Base-by-base conservation (phyloP, 2,329 filamentous ascomycete genomes). In the Trichothecium sympodiale region DNA sequence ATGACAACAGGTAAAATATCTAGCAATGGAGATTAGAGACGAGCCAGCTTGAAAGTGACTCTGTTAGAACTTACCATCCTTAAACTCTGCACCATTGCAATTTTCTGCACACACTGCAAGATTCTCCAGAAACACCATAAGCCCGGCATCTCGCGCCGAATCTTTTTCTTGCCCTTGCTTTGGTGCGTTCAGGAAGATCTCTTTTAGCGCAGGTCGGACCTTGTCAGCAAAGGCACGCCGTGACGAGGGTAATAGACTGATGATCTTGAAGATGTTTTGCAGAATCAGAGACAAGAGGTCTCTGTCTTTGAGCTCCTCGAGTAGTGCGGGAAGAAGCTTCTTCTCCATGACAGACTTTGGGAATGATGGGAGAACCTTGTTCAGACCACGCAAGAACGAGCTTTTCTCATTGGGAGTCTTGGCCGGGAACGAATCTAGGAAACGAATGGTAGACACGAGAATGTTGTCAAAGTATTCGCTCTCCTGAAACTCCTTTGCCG, bases 381-480 rank as follows among this genome's bases (percentile, higher is more conserved):
- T 79, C 8, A 98, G 65, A 0, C 91, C 91, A 37, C 86, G 77
- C 71, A 98, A 75, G 54, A 98, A 98, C 39, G 87, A 80, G 6
- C 81, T 72, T 55, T 98, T 98, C 52, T 98, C 91, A 42, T 77
- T 83, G 0, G 84, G 72, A 2, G 87, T 94, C 62, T 98, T 98
- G 25, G 85, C 84, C 0, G 91, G 89, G 40, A 98, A 76, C 0
- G 80, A 74, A 48, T 98, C 91, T 17, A 98, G 65, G 52, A 98
- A 98, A 10, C 91, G 83, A 42, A 98, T 94, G 0, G 91, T 95
- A 0, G 88, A 94, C 16, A 98, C 86, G 4, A 98, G 68, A 31
- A 96, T 84, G 50, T 96, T 98, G 59, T 98, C 87, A 54, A 98
- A 98, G 54, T 93, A 98, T 45, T 85, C 80, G 50, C 87, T 93